Conservation (phyloP, 2,329 filamentous ascomycete species). For the Alternaria novae-zelandiae region DNA sequence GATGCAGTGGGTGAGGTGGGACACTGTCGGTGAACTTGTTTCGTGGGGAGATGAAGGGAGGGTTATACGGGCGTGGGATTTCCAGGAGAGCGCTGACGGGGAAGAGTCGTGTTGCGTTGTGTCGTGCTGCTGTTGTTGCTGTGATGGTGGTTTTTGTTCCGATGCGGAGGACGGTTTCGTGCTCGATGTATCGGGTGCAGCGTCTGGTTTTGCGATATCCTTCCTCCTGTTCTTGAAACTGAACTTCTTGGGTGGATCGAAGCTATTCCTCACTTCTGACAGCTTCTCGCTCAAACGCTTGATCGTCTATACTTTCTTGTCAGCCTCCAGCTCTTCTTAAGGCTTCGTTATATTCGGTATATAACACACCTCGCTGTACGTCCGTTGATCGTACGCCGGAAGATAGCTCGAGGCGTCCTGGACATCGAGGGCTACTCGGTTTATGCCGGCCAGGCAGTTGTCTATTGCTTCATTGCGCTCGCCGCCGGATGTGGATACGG, state of each 20-base stretch:
- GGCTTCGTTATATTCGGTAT: conserved; percentile 79
- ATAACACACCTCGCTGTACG: conserved; percentile 79
- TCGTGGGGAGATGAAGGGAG: conserved; percentile 74
- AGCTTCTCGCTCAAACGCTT: conserved; percentile 82
- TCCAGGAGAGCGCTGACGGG: conserved; percentile 16
- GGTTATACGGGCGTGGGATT: conserved; percentile 67
- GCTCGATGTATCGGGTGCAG: neutral
- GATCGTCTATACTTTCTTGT: conserved; percentile 65
- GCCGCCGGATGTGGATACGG: conserved; percentile 68
- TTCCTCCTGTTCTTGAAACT: conserved; percentile 73
- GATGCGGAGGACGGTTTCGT: neutral
- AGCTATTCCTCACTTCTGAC: conserved; percentile 69
- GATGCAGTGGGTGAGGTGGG: conserved; percentile 72
- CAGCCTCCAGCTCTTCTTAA: conserved; percentile 66
- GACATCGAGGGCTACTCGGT: conserved; percentile 80
- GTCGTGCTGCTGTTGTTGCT: conserved; percentile 35
- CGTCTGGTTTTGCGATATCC: conserved; percentile 47
- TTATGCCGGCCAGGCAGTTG: conserved; percentile 78
- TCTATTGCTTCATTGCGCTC: conserved; percentile 84
- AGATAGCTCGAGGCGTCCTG: conserved; percentile 82
- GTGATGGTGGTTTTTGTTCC: conserved; percentile 42
- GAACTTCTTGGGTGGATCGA: conserved; percentile 78
- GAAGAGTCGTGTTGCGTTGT: neutral
- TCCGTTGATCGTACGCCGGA: conserved; percentile 87
- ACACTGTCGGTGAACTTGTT: conserved; percentile 75